phyloP scores from a whole-genome alignment of 495 filamentous ascomycete species.

The Penicillium atrosanguineum region DNA sequence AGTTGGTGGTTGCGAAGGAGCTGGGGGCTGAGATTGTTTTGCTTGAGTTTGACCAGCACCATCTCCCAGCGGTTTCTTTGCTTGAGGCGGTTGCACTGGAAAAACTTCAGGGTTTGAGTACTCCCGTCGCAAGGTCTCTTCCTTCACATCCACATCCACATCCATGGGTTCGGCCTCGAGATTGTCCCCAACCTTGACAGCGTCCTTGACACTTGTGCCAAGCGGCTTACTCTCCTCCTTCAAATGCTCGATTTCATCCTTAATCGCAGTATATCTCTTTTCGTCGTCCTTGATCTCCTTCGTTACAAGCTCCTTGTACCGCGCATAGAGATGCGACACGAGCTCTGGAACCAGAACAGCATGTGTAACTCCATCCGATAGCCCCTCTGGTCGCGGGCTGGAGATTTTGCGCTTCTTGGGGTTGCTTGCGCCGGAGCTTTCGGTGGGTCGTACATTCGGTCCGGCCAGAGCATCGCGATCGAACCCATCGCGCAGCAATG shows the following conservation, averaged over 20 bases:
- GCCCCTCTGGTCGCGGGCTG: constrained; percentile 56
- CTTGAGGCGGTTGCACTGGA: neutral
- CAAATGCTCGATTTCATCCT: constrained; percentile 66
- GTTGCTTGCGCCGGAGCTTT: constrained; percentile 34
- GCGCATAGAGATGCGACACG: constrained; percentile 67
- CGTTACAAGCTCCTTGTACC: constrained; percentile 67
- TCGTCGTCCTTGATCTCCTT: constrained; percentile 74
- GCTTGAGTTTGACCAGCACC: neutral
- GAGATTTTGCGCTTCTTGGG: constrained; percentile 73
- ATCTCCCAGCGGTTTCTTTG: neutral
- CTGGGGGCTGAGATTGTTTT: constrained; percentile 14
- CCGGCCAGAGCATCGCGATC: constrained; percentile 21
- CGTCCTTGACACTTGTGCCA: constrained; percentile 1
- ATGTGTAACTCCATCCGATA: constrained; percentile 61
- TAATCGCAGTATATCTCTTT: constrained; percentile 58
- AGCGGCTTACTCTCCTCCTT: constrained; percentile 54
- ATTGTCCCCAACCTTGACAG: constrained; percentile 15
- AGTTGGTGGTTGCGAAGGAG: constrained; percentile 10
- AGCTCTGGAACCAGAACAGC: constrained; percentile 63
- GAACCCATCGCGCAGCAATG: constrained; percentile 71
- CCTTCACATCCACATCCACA: constrained; percentile 32
- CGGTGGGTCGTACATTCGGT: constrained; percentile 29
- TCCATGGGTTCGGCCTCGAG: constrained; percentile 35
- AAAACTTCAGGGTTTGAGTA: neutral
- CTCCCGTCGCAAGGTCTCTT: constrained; percentile 19